phyloP scores from a whole-genome alignment of 2,329 filamentous ascomycete species.

The Knoxdaviesia proteae region DNA sequence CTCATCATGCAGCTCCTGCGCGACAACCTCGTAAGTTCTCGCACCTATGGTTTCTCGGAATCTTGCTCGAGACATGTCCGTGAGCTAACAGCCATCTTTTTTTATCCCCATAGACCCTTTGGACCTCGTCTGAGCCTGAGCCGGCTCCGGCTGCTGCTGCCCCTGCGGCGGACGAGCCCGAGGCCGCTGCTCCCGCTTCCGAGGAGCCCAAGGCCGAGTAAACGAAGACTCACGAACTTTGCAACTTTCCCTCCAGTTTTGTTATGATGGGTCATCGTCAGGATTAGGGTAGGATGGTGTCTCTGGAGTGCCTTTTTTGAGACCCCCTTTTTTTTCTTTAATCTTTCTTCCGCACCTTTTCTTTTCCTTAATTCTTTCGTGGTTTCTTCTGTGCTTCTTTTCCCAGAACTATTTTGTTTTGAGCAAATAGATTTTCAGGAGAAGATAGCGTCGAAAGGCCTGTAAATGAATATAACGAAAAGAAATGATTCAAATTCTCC shows the following conservation, averaged over 20 bases:
- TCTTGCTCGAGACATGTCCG: neutral
- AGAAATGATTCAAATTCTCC: conserved; percentile 3
- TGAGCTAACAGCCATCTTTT: conserved; percentile 10
- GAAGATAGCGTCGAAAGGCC: conserved; percentile 11
- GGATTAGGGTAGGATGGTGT: conserved; percentile 34
- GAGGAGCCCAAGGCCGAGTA: conserved; percentile 55
- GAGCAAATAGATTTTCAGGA: conserved; percentile 4
- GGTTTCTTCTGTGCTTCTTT: too few species aligned
- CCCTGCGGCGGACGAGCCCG: conserved; percentile 27
- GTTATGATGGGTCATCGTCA: conserved; percentile 18
- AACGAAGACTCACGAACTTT: conserved; percentile 9
- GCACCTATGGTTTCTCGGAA: neutral
- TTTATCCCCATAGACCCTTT: conserved; percentile 56
- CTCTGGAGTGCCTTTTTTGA: conserved; percentile 29
- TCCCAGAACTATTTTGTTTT: too few species aligned
- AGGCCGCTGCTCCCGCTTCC: conserved; percentile 27
- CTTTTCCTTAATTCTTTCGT: conserved; percentile 3
- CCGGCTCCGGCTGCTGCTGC: conserved; percentile 34
- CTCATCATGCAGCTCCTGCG: conserved; percentile 97
- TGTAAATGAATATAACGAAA: conserved; percentile 1
- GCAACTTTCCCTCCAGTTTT: conserved; percentile 3
- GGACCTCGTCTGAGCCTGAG: conserved; percentile 97
- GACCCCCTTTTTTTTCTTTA: conserved; percentile 4
- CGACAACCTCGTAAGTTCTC: conserved; percentile 63
- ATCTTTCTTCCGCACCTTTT: conserved; percentile 19